These are phyloP conservation scores for Podaxis pistillaris DNA, from an alignment of 768 basidiomycete genomes.

Conservation along the genomic window DNA sequence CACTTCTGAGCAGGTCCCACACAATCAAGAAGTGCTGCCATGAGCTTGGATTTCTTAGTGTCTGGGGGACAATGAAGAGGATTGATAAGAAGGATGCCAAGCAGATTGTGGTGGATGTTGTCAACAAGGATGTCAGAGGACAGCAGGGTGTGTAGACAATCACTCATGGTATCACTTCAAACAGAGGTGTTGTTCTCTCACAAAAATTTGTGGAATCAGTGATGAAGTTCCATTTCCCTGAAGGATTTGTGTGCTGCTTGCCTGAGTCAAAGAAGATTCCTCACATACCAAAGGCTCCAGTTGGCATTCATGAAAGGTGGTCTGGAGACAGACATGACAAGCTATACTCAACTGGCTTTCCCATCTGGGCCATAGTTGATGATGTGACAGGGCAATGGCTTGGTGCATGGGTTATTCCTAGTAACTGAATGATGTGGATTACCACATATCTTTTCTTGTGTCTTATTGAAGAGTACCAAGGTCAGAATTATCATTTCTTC, in stretches of 20 bases:
- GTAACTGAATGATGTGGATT: slow-evolving; percentile 28
- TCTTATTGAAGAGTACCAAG: neutral
- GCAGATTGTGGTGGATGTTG: neutral
- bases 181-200: neutral
- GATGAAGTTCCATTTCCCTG: neutral
- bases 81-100: neutral
- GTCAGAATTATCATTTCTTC: neutral
- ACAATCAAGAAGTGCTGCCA: neutral
- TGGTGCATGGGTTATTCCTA: slow-evolving; percentile 35
- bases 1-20: neutral
- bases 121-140: neutral
- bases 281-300: slow-evolving; percentile 18
- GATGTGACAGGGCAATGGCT: slow-evolving; percentile 30
- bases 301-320: slow-evolving; percentile 38
- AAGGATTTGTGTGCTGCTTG: neutral
- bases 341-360: slow-evolving; percentile 37
- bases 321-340: slow-evolving; percentile 40
- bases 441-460: slow-evolving; percentile 23
- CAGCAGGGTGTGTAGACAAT: neutral
- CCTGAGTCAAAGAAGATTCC: neutral
- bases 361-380: slow-evolving; percentile 35
- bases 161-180: neutral
- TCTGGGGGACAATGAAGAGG: neutral
- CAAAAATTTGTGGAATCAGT: neutral
- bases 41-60: neutral